A percentile compares a stretch with the other conserved stretches of the same genome.
phyloP scores from a whole-genome alignment of 2,329 filamentous ascomycete genomes.

The Pseudocercospora vitis region DNA sequence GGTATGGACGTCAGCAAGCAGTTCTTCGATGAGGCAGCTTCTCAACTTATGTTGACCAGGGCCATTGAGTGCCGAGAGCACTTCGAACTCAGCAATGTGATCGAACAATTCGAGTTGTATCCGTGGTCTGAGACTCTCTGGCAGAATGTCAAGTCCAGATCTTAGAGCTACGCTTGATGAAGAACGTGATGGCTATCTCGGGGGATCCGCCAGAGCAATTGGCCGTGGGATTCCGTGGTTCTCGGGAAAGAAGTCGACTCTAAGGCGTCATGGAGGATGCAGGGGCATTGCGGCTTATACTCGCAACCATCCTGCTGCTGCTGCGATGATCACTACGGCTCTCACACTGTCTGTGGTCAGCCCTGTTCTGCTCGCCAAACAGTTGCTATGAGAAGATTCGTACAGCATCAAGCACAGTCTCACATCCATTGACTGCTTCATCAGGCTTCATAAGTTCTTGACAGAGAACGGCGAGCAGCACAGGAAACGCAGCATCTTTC shows the following conservation, averaged over 20 bases:
- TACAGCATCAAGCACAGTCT: no score
- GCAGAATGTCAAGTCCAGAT: neutral
- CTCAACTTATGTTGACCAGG: constrained; percentile 24
- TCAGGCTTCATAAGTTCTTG: no score
- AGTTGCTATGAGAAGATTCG: neutral
- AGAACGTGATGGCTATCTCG: neutral
- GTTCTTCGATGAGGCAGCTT: constrained; percentile 12
- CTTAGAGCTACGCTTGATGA: neutral
- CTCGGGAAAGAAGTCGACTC: no score
- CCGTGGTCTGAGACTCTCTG: neutral
- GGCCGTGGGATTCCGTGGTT: no score
- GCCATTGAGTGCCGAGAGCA: constrained; percentile 44
- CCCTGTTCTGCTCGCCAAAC: neutral
- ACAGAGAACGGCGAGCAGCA: no score
- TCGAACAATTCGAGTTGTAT: constrained; percentile 2
- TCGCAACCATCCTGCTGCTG: constrained; percentile 1
- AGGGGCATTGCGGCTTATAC: neutral
- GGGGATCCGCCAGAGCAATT: neutral
- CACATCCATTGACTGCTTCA: no score
- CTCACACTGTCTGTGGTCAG: constrained; percentile 1
- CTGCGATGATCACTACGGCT: constrained; percentile 3
- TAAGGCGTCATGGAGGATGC: neutral
- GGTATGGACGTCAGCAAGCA: constrained; percentile 11
- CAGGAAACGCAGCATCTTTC: no score
- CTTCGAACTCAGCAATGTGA: constrained; percentile 2